Evolutionary conservation across 495 filamentous ascomycete genomes (phyloP), one percentile per base, ranked within the genome.

Genomic region (Talaromyces proteolyticus): DNA sequence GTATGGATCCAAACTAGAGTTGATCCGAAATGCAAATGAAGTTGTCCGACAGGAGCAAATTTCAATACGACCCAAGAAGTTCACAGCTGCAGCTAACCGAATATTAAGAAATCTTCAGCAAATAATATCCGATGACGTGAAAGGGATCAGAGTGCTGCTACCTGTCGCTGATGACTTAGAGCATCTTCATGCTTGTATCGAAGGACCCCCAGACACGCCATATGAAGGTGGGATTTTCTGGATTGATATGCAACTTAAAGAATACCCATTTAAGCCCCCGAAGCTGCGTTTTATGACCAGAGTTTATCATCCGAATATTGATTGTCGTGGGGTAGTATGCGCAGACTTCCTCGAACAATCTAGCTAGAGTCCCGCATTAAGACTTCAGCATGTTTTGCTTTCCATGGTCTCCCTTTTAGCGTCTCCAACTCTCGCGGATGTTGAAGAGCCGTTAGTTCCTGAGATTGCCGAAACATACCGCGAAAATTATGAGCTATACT

Each of bases 231-330:
- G 93, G 42, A 80, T 95, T 56, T 98, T 98, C 77, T 89, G 91
- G 63, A 89, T 96, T 51, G 93, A 98, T 68, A 79, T 98, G 6
- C 97, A 97, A 16, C 94, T 93, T 29, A 93, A 98, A 60, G 93
- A 97, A 68, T 98, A 98, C 62, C 93, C 93, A 8, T 97, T 98
- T 92, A 93, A 88, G 26, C 92, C 93, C 18, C 93, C 93, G 11
- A 95, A 96, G 74, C 95, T 98, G 54, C 87, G 93, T 26, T 98
- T 98, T 70, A 70, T 98, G 18, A 98, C 93, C 57, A 96, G 94
- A 68, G 96, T 98, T 66, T 98, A 95, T 66, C 93, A 98, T 42
- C 39, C 39, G n/a, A 98, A 98, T 64, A 96, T 98, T 54, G 93
- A 98, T 63, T 91, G 92, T 68, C 81, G 96, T 1, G 93, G 93